A percentile compares a stretch with the other conserved stretches of the same genome.
Conservation (phyloP, 345 rosid genomes). For the Gossypium ekmanianum region DNA sequence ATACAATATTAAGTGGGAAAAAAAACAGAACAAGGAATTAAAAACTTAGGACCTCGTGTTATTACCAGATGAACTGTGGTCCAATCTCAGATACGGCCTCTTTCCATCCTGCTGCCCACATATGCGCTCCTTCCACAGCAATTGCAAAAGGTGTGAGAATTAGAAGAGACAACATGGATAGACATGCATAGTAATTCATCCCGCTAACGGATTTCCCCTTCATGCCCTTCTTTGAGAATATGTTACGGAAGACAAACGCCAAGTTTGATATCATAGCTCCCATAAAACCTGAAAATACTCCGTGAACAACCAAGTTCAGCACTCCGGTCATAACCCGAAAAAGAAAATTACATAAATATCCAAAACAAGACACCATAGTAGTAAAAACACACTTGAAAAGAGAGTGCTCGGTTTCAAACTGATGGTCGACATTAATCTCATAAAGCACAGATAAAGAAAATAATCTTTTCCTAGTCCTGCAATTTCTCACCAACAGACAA, state of each 20-base stretch:
- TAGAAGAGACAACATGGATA: slow-evolving; percentile 78
- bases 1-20: background rate
- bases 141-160: slow-evolving; percentile 93
- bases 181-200: slow-evolving; percentile 98
- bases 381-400: background rate
- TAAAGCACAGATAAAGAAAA: too few species aligned
- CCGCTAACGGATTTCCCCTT: slow-evolving; percentile 96
- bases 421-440: too few species aligned
- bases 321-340: too few species aligned
- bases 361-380: background rate
- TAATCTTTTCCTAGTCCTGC: background rate
- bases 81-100: slow-evolving; percentile 69
- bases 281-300: slow-evolving; percentile 72
- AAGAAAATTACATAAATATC: background rate
- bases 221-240: slow-evolving; percentile 96
- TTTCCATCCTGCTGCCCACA: slow-evolving; percentile 88
- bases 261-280: slow-evolving; percentile 97
- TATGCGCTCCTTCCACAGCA: slow-evolving; percentile 94
- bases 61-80: slow-evolving; percentile 78
- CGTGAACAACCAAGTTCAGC: slow-evolving; percentile 11
- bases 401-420: too few species aligned
- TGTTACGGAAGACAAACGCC: slow-evolving; percentile 93
- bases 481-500: background rate
- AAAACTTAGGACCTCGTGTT: background rate
- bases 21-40: background rate